Evolutionary conservation across 768 basidiomycete species (phyloP).

Genomic region (Lentinula sp.): DNA sequence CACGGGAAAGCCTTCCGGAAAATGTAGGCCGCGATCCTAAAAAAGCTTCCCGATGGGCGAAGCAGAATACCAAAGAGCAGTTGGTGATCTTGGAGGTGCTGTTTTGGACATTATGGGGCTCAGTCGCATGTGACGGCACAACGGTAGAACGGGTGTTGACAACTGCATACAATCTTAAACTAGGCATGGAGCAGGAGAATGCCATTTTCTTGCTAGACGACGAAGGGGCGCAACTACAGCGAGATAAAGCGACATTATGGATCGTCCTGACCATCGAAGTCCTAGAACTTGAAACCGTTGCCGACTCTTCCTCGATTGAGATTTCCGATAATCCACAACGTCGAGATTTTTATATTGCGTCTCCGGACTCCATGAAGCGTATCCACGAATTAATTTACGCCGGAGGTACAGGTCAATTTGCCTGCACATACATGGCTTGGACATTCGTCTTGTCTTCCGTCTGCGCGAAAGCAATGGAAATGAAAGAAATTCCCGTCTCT

Average conservation of each 20-base stretch:
- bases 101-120: constrained; percentile 86
- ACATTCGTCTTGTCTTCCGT: constrained; percentile 72
- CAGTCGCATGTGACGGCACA: constrained; percentile 56
- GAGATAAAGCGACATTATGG: constrained; percentile 72
- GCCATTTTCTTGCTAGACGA: constrained; percentile 67
- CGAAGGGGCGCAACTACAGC: constrained; percentile 56
- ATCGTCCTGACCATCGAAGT: constrained; percentile 75
- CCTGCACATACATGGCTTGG: constrained; percentile 78
- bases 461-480: constrained; percentile 34
- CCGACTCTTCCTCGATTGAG: constrained; percentile 45
- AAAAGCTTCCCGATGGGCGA: constrained; percentile 60
- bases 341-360: constrained; percentile 50
- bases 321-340: constrained; percentile 44
- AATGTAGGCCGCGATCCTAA: constrained; percentile 44
- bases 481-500: constrained; percentile 46
- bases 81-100: constrained; percentile 77
- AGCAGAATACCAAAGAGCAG: constrained; percentile 74
- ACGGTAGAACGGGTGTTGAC: constrained; percentile 60
- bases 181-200: constrained; percentile 62
- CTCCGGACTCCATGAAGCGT: constrained; percentile 53
- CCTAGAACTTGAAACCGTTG: constrained; percentile 69
- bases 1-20: constrained; percentile 40
- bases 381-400: constrained; percentile 65
- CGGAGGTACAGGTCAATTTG: constrained; percentile 56
- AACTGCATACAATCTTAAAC: constrained; percentile 54